Conservation (phyloP, 2,329 filamentous ascomycete genomes). For the Aspergillus sp. region DNA sequence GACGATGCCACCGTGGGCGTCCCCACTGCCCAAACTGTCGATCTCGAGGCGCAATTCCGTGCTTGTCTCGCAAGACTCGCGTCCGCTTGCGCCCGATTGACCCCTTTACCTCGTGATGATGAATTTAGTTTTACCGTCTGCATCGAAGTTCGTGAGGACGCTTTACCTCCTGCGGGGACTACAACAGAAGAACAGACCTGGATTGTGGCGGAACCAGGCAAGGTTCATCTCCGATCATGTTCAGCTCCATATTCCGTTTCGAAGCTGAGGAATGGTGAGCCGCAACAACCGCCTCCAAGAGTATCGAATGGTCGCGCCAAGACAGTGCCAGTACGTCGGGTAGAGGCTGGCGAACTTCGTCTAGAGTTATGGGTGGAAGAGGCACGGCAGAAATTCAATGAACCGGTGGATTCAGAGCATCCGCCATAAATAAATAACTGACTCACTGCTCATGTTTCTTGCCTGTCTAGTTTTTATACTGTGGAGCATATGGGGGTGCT, state of each 20-base stretch:
- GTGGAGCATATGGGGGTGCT: slow-evolving; percentile 15
- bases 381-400: slow-evolving; percentile 54
- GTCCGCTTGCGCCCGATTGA: slow-evolving; percentile 44
- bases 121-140: slow-evolving; percentile 52
- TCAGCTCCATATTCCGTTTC: slow-evolving; percentile 42
- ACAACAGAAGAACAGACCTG: slow-evolving; percentile 56
- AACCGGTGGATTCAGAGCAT: slow-evolving; percentile 40
- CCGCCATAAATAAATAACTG: slow-evolving; percentile 28
- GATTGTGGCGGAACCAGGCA: slow-evolving; percentile 59
- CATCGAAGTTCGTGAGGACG: slow-evolving; percentile 49
- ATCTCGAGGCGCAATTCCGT: slow-evolving; percentile 52
- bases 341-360: slow-evolving; percentile 65
- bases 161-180: slow-evolving; percentile 47
- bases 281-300: slow-evolving; percentile 33
- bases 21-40: slow-evolving; percentile 34
- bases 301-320: slow-evolving; percentile 51
- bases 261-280: slow-evolving; percentile 36
- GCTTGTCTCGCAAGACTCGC: slow-evolving; percentile 47
- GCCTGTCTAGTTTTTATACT: slow-evolving; percentile 16
- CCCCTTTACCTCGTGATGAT: slow-evolving; percentile 45
- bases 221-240: slow-evolving; percentile 39
- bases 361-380: slow-evolving; percentile 73
- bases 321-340: slow-evolving; percentile 61
- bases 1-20: slow-evolving; percentile 34
- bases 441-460: slow-evolving; percentile 7